A percentile compares a stretch with the other conserved stretches of the same genome.
Evolutionary conservation across 108 stramenopile species (phyloP).

Genomic region (Pseudonitzschia pungens): DNA sequence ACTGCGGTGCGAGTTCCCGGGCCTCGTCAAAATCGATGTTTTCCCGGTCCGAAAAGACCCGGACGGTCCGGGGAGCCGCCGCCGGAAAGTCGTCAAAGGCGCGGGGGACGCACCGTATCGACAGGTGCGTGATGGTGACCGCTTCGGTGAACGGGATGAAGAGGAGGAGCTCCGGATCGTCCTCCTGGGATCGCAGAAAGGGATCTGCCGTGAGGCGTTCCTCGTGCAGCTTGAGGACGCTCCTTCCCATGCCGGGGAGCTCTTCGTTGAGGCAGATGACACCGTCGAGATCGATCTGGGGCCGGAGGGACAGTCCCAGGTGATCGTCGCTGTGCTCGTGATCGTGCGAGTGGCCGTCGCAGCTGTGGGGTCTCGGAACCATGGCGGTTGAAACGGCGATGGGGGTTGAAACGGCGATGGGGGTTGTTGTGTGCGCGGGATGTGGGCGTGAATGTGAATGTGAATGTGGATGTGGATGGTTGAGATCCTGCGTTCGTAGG

Average conservation of each 20-base stretch:
- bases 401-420: neutral
- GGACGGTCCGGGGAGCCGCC: slow-evolving; percentile 58
- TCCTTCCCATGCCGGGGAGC: slow-evolving; percentile 42
- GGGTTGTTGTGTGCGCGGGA: neutral
- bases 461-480: too few relatives aligned
- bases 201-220: slow-evolving; percentile 63
- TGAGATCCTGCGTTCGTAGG: too few relatives aligned
- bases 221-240: slow-evolving; percentile 77
- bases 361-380: slow-evolving; percentile 47
- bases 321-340: slow-evolving; percentile 72
- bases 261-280: slow-evolving; percentile 85
- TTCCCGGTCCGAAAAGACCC: slow-evolving; percentile 70
- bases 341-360: slow-evolving; percentile 83
- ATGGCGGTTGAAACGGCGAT: slow-evolving; percentile 9
- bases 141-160: slow-evolving; percentile 79
- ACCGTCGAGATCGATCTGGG: slow-evolving; percentile 58
- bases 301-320: slow-evolving; percentile 68
- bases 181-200: slow-evolving; percentile 59
- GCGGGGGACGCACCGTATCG: slow-evolving; percentile 36
- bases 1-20: slow-evolving; percentile 63
- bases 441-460: too few relatives aligned
- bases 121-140: slow-evolving; percentile 61
- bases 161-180: slow-evolving; percentile 80
- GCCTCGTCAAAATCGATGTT: slow-evolving; percentile 85
- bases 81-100: slow-evolving; percentile 12